phyloP scores from a whole-genome alignment of 1,284 basidiomycete genomes.

The Pholiota adiposa region DNA sequence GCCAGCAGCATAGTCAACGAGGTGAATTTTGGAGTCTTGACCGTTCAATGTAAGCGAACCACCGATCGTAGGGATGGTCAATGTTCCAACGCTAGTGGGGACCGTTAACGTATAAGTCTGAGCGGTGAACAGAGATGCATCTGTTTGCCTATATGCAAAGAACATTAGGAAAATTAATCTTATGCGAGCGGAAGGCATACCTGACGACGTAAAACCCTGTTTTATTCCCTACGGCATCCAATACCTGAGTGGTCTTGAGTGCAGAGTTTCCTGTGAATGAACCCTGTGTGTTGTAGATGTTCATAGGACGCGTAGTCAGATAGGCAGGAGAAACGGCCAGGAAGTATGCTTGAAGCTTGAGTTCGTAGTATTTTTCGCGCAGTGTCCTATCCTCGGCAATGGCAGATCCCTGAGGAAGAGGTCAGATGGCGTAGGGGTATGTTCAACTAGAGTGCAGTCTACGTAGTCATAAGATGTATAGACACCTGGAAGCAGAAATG shows the following conservation, averaged over 20 bases:
- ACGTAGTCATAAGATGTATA: conserved; percentile 57
- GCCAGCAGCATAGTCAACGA: conserved; percentile 53
- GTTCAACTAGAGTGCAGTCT: conserved; percentile 12
- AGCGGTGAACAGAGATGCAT: conserved; percentile 38
- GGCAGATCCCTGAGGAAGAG: conserved; percentile 41
- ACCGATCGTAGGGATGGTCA: conserved; percentile 46
- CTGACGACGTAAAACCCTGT: conserved; percentile 52
- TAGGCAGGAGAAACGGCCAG: conserved; percentile 50
- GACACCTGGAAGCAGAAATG: conserved; percentile 30
- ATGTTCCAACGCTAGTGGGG: conserved; percentile 45
- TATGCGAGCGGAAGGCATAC: conserved; percentile 24
- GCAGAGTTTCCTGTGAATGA: conserved; percentile 49
- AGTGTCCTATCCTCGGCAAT: conserved; percentile 53
- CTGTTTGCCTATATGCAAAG: conserved; percentile 38
- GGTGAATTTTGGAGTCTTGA: conserved; percentile 54
- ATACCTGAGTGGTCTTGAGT: conserved; percentile 48
- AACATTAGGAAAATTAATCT: neutral
- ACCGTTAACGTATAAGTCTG: conserved; percentile 44
- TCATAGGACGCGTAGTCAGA: conserved; percentile 47
- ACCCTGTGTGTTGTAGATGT: conserved; percentile 41
- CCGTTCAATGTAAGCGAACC: conserved; percentile 45
- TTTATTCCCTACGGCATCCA: conserved; percentile 48
- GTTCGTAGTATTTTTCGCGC: conserved; percentile 54
- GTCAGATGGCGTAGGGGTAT: conserved; percentile 7
- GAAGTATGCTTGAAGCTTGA: conserved; percentile 53